Conservation (phyloP, 768 basidiomycete species). For the Amanita fuliginea region DNA sequence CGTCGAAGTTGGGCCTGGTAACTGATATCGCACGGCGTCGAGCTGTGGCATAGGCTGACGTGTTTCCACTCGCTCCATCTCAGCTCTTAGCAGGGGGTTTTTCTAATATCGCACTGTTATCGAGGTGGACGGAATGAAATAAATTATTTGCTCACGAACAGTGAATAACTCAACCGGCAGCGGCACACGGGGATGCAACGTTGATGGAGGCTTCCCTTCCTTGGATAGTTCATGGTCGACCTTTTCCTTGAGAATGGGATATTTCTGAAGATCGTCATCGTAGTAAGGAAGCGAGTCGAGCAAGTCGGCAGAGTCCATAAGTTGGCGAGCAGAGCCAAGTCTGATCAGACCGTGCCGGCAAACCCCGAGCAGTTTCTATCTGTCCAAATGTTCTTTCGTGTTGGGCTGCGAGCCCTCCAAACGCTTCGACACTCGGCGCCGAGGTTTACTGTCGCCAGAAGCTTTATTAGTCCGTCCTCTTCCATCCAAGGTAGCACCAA, state of each 20-base stretch:
- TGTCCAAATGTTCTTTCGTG: conserved; percentile 23
- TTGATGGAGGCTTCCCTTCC: conserved; percentile 49
- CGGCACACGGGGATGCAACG: conserved; percentile 65
- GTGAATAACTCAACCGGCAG: conserved; percentile 54
- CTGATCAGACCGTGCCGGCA: conserved; percentile 20
- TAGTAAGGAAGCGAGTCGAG: conserved; percentile 91
- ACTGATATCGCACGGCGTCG: conserved; percentile 63
- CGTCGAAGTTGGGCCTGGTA: conserved; percentile 52
- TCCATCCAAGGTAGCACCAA: conserved; percentile 33
- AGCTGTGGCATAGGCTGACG: conserved; percentile 55
- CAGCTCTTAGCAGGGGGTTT: conserved; percentile 57
- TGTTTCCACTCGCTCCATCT: conserved; percentile 63
- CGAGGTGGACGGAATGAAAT: not conserved
- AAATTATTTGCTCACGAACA: conserved; percentile 38
- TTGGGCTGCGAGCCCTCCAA: conserved; percentile 30
- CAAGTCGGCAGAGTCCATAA: conserved; percentile 21
- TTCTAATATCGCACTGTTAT: conserved; percentile 32
- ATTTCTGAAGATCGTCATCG: conserved; percentile 81
- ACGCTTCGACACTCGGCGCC: conserved; percentile 29
- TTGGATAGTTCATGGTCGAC: conserved; percentile 69
- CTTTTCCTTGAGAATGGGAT: conserved; percentile 58
- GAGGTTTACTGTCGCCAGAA: conserved; percentile 22
- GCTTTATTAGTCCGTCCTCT: conserved; percentile 37
- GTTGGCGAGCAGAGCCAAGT: conserved; percentile 6
- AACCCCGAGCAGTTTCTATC: conserved; percentile 17